Percentiles rank a stretch among this genome's conserved stretches.
phyloP scores from a whole-genome alignment of 2,329 filamentous ascomycete genomes.

The Capronia americana region DNA sequence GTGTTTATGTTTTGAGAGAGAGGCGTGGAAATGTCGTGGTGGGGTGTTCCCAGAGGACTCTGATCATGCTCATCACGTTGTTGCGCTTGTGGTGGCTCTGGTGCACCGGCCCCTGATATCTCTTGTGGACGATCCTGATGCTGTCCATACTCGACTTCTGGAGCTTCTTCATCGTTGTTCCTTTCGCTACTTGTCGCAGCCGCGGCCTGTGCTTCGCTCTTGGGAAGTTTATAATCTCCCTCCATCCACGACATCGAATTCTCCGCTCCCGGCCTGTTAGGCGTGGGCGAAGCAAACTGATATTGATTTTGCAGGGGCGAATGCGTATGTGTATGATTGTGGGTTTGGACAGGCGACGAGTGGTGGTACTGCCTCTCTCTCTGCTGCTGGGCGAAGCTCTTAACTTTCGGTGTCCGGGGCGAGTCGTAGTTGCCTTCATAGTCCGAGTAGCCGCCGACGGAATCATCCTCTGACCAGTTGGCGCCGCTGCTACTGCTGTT shows the following conservation, averaged over 20 bases:
- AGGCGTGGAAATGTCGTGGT: background rate
- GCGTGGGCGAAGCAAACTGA: slow-evolving; percentile 10
- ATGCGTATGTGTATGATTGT: slow-evolving; percentile 7
- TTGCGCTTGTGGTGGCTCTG: background rate
- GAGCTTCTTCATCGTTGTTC: slow-evolving; percentile 2
- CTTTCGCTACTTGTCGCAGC: background rate
- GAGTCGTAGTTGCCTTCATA: slow-evolving; percentile 36
- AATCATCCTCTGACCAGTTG: slow-evolving; percentile 37
- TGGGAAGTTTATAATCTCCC: slow-evolving; percentile 12
- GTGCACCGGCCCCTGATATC: background rate
- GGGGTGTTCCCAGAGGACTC: slow-evolving; percentile 7
- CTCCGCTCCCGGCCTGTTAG: slow-evolving; percentile 8
- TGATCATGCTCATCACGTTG: slow-evolving; percentile 11
- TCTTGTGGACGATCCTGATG: background rate
- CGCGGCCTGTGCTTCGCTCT: slow-evolving; percentile 2
- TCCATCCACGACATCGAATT: slow-evolving; percentile 19
- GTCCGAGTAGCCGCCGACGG: slow-evolving; percentile 36
- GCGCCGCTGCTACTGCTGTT: slow-evolving; percentile 29
- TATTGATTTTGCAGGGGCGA: slow-evolving; percentile 20
- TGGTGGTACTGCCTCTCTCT: slow-evolving; percentile 35
- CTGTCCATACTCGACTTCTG: background rate
- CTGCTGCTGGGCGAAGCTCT: slow-evolving; percentile 38
- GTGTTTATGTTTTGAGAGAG: background rate
- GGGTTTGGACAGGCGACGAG: slow-evolving; percentile 7
- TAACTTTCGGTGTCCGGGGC: slow-evolving; percentile 31